Evolutionary conservation across 495 filamentous ascomycete genomes (phyloP).

Genomic region (Gamarada debralockiae): DNA sequence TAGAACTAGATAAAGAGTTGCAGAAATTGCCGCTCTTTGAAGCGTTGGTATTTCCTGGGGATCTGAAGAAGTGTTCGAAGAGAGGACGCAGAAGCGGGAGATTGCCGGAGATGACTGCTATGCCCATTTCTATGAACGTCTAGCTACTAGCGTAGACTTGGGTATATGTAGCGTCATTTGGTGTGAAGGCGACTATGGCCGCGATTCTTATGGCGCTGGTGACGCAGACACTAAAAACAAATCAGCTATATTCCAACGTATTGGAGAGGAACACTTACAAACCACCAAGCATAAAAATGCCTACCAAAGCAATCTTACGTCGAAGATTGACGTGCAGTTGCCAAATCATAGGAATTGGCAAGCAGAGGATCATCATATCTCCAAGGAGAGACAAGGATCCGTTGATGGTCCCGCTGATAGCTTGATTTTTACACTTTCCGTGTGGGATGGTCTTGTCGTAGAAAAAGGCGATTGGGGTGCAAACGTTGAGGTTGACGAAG

Average conservation of each 20-base stretch:
- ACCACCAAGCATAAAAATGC: slow-evolving; percentile 49
- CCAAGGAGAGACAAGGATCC: neutral
- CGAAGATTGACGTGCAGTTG: slow-evolving; percentile 42
- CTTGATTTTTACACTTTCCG: slow-evolving; percentile 17
- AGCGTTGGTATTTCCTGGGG: neutral
- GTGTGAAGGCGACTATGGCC: neutral
- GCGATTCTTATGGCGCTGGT: neutral
- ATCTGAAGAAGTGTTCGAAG: slow-evolving; percentile 1
- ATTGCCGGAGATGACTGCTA: neutral
- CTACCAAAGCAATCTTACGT: slow-evolving; percentile 50
- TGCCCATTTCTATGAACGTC: slow-evolving; percentile 3
- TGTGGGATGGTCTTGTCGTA: slow-evolving; percentile 25
- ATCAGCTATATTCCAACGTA: neutral
- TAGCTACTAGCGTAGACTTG: neutral
- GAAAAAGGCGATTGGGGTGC: slow-evolving; percentile 28
- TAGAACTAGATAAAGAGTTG: neutral
- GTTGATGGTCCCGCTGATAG: neutral
- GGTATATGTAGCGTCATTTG: neutral
- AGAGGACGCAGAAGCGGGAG: slow-evolving; percentile 1
- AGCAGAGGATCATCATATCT: slow-evolving; percentile 43
- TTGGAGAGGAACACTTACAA: neutral
- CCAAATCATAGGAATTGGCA: slow-evolving; percentile 44
- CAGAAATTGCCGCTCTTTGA: neutral
- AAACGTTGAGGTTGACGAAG: slow-evolving; percentile 27
- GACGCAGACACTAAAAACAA: neutral